phyloP scores from a whole-genome alignment of 192 early-diverging fungal species.

The Gaertneriomyces semiglobifer region DNA sequence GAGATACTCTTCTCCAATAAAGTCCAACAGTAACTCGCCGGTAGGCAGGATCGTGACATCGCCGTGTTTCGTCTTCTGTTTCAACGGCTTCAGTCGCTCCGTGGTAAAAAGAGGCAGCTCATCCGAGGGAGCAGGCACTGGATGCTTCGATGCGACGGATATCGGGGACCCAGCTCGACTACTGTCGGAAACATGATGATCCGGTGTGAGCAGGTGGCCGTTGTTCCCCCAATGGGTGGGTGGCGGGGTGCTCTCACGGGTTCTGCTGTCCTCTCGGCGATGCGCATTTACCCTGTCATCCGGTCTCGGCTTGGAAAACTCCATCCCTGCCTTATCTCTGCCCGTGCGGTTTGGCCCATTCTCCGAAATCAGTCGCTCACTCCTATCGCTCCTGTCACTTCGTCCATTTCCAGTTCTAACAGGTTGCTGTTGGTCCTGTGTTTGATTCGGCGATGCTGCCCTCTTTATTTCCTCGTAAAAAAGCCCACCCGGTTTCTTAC shows the following conservation, averaged over 20 bases:
- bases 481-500: conserved; percentile 5
- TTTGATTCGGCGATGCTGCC: neutral
- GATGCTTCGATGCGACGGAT: neutral
- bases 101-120: conserved; percentile 39
- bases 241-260: too few species aligned
- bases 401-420: too few species aligned
- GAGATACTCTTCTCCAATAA: conserved; percentile 36
- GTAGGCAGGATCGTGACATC: conserved; percentile 33
- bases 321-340: too few species aligned
- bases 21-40: conserved; percentile 45
- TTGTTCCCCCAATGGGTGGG: too few species aligned
- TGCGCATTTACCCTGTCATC: too few species aligned
- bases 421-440: conserved; percentile 5
- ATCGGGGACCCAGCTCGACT: neutral
- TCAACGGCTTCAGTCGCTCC: conserved; percentile 42
- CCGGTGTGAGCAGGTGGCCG: too few species aligned
- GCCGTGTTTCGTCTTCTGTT: conserved; percentile 53
- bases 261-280: too few species aligned
- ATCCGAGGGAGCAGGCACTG: neutral
- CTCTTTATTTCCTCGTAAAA: too few species aligned
- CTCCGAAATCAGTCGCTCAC: too few species aligned
- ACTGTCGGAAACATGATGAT: neutral
- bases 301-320: too few species aligned
- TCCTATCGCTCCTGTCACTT: too few species aligned
- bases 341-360: too few species aligned